Evolutionary conservation across 1,284 basidiomycete species (phyloP), one percentile per base, ranked within the genome.

Genomic region (Psilocybe mexicana): DNA sequence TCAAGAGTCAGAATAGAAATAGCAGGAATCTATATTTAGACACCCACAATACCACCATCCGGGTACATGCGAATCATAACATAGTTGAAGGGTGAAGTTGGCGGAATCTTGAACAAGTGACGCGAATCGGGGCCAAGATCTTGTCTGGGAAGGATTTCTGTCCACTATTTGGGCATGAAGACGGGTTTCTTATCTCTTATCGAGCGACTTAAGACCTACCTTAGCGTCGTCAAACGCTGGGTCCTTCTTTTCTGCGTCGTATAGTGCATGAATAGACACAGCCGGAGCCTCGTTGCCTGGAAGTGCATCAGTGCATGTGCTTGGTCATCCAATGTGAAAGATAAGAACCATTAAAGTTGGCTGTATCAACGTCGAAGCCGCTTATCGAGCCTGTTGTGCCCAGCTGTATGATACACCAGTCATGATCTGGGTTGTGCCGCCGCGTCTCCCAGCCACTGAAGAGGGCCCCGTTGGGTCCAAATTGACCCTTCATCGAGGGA

Each of bases 41-140:
- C 44, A 77, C 91, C 73, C 69, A 94, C 94, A 69, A 94, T 93
- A 2, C 96, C 96, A 47, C 96, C 97, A 70, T 99, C 96, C 1
- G 96, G 96, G 72, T 95, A 94, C 88, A 97, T 96, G 67, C 92
- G 90, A 43, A 98, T 83, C 74, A 94, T 97, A 63, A 98, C 86
- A 69, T 92, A 93, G 62, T 90, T 96, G 65, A 86, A 77, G 2
- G 76, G 72, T 3, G 73, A 49, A 0, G 85, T 82, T 2, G 82
- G 73, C 14, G 84, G 71, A 50, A 94, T 80, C 44, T 83, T 83
- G 79, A 96, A 98, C 35, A 98, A 80, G 72, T 98, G 96, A 54
- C 90, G 84, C 35, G 89, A 87, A 62, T 83, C 87, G 3, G 96
- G 96, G 0, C 93, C 93, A 35, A 96, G 79, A 44, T 83, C 74